phyloP scores from a whole-genome alignment of 169 alveolate species.

The Babesia ovata region DNA sequence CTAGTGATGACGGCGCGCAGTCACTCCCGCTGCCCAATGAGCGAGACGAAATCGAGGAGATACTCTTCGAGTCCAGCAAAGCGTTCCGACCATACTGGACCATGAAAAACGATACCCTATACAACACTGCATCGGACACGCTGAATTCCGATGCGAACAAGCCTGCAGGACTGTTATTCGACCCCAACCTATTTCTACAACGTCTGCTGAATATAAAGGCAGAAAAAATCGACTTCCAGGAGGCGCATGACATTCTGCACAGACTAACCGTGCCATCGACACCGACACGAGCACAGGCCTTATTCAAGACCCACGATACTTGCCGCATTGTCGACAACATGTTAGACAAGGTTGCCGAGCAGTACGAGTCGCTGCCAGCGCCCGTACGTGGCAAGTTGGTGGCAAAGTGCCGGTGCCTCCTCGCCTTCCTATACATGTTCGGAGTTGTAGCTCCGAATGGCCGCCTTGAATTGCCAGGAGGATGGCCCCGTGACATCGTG shows the following conservation, averaged over 20 bases:
- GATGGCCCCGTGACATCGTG: slow-evolving; percentile 84
- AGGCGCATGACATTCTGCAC: slow-evolving; percentile 44
- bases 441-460: slow-evolving; percentile 80
- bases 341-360: slow-evolving; percentile 48
- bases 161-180: slow-evolving; percentile 30
- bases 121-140: slow-evolving; percentile 23
- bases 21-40: slow-evolving; percentile 5
- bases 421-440: slow-evolving; percentile 79
- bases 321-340: slow-evolving; percentile 16
- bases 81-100: slow-evolving; percentile 56
- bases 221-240: slow-evolving; percentile 40
- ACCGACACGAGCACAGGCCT: background rate
- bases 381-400: slow-evolving; percentile 1
- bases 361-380: slow-evolving; percentile 40
- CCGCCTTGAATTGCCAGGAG: slow-evolving; percentile 77
- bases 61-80: slow-evolving; percentile 51
- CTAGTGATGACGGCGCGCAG: background rate
- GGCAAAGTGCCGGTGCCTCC: slow-evolving; percentile 71
- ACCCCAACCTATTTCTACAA: slow-evolving; percentile 40
- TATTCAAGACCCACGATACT: background rate
- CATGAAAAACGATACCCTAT: slow-evolving; percentile 63
- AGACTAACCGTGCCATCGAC: slow-evolving; percentile 46
- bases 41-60: slow-evolving; percentile 60
- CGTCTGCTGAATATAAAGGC: slow-evolving; percentile 39
- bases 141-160: slow-evolving; percentile 5